phyloP scores from a whole-genome alignment of 164 flowering plant species.

The Berberis vulgaris region DNA sequence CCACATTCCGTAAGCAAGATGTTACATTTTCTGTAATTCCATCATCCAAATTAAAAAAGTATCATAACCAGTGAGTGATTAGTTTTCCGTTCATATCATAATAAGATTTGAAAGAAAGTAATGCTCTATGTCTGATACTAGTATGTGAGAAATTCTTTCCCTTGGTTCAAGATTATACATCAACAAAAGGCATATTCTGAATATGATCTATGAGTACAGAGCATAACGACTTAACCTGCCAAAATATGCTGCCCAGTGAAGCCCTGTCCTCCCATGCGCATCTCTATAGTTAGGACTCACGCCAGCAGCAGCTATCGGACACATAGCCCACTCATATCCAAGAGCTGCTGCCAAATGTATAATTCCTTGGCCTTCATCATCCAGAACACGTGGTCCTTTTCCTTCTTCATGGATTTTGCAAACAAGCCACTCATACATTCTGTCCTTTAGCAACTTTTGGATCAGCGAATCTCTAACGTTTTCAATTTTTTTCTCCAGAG shows the following conservation, averaged over 20 bases:
- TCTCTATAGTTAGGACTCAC: conserved; percentile 64
- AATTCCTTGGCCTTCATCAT: conserved; percentile 51
- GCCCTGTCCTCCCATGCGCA: conserved; percentile 57
- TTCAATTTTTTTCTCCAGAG: conserved; percentile 8
- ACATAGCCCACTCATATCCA: conserved; percentile 73
- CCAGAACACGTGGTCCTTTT: conserved; percentile 45
- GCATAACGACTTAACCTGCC: conserved; percentile 41
- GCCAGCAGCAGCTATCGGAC: conserved; percentile 52
- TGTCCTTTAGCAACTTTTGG: conserved; percentile 42
- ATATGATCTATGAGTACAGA: not conserved
- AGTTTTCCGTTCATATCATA: too few relatives aligned
- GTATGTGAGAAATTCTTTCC: too few relatives aligned
- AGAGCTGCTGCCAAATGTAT: conserved; percentile 74
- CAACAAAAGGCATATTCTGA: too few relatives aligned
- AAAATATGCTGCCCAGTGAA: conserved; percentile 78
- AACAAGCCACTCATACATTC: conserved; percentile 49
- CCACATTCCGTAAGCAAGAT: too few relatives aligned
- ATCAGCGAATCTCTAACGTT: conserved; percentile 32
- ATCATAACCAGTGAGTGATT: too few relatives aligned
- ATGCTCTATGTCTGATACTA: too few relatives aligned
- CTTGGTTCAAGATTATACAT: too few relatives aligned
- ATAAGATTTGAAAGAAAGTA: too few relatives aligned
- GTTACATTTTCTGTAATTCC: too few relatives aligned
- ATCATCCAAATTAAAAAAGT: too few relatives aligned
- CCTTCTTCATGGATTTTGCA: conserved; percentile 49